Evolutionary conservation across 2,329 filamentous ascomycete species (phyloP).

Genomic region (Aspergillus fijiensis): DNA sequence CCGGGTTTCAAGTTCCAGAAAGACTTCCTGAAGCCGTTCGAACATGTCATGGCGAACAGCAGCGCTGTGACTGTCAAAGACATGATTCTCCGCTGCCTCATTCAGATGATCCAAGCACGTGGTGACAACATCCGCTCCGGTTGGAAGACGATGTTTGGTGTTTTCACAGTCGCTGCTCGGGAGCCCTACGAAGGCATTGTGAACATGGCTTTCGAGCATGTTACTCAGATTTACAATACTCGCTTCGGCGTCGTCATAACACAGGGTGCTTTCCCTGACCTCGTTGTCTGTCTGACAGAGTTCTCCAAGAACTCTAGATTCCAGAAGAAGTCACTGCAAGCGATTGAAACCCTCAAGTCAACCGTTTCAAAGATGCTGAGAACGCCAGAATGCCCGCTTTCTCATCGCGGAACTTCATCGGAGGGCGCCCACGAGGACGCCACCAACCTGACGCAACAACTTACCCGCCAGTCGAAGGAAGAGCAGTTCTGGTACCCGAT

Average conservation of each 20-base stretch:
- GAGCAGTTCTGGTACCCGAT: conserved; percentile 99
- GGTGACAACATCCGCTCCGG: conserved; percentile 97
- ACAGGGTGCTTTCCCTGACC: conserved; percentile 92
- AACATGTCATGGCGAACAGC: conserved; percentile 94
- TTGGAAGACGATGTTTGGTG: conserved; percentile 99
- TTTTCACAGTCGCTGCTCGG: conserved; percentile 91
- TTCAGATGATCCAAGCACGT: conserved; percentile 97
- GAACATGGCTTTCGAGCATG: conserved; percentile 94
- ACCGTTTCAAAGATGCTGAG: conserved; percentile 93
- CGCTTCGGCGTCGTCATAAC: conserved; percentile 94
- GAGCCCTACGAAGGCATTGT: conserved; percentile 95
- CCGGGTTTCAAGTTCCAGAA: conserved; percentile 99
- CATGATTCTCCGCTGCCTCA: conserved; percentile 91
- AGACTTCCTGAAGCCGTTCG: conserved; percentile 96
- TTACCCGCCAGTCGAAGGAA: conserved; percentile 81
- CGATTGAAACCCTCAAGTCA: conserved; percentile 90
- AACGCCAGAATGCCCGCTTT: conserved; percentile 91
- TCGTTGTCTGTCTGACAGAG: conserved; percentile 93
- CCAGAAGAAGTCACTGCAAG: conserved; percentile 96
- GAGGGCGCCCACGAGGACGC: conserved; percentile 46
- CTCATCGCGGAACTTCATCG: conserved; percentile 57
- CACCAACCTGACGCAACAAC: conserved; percentile 59
- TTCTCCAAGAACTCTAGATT: conserved; percentile 99
- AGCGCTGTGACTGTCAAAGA: conserved; percentile 92
- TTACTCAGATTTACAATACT: conserved; percentile 91